These are phyloP conservation scores for Naganishia onofrii DNA, from an alignment of 768 basidiomycete species.

Conservation along the genomic window DNA sequence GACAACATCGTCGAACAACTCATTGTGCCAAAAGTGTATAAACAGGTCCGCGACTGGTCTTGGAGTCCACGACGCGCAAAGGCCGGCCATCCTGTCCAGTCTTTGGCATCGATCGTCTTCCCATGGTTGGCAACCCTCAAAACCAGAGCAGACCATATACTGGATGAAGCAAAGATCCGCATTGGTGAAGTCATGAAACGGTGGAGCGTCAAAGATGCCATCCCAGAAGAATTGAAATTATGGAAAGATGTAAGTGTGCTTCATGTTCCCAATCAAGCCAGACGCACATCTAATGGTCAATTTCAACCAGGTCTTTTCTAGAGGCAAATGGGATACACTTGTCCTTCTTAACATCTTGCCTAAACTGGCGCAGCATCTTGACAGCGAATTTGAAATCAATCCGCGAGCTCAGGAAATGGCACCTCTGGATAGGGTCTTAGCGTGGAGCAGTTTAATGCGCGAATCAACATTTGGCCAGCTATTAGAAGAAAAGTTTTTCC, in stretches of 20 bases:
- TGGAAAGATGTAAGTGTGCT: slow-evolving; percentile 73
- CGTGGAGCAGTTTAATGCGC: slow-evolving; percentile 73
- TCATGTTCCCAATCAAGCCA: not conserved
- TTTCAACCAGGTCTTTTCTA: slow-evolving; percentile 64
- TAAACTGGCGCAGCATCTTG: slow-evolving; percentile 75
- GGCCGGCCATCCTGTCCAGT: slow-evolving; percentile 53
- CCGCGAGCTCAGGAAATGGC: slow-evolving; percentile 85
- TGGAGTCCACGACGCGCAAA: slow-evolving; percentile 52
- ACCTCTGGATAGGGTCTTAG: slow-evolving; percentile 70
- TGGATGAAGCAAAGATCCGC: slow-evolving; percentile 82
- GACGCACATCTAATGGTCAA: slow-evolving; percentile 5
- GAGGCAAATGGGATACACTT: slow-evolving; percentile 83
- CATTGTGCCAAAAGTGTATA: slow-evolving; percentile 84
- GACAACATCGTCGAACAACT: slow-evolving; percentile 97
- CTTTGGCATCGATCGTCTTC: slow-evolving; percentile 79
- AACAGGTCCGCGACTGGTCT: slow-evolving; percentile 76
- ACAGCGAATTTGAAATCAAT: slow-evolving; percentile 78
- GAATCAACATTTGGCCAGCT: slow-evolving; percentile 75
- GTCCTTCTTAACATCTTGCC: slow-evolving; percentile 88
- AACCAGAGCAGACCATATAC: slow-evolving; percentile 72
- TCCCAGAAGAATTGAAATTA: slow-evolving; percentile 69
- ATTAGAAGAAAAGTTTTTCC: slow-evolving; percentile 88
- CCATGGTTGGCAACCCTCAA: slow-evolving; percentile 94
- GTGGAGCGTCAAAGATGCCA: slow-evolving; percentile 70
- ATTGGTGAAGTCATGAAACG: slow-evolving; percentile 71